phyloP scores from a whole-genome alignment of 2,329 filamentous ascomycete genomes.

The Corniculantispora saksenae region DNA sequence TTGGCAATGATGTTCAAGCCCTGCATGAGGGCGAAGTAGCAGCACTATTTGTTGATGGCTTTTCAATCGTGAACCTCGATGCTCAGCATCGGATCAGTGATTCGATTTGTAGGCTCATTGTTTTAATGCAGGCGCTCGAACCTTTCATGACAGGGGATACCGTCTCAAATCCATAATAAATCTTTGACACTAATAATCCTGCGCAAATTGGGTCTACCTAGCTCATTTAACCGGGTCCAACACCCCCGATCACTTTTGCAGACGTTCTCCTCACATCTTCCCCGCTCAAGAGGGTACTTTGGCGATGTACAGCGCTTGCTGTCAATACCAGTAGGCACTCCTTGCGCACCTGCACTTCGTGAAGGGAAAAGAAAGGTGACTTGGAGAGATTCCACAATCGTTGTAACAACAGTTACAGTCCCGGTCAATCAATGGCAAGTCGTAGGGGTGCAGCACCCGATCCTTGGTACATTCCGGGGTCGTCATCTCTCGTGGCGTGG shows the following conservation, averaged over 20 bases:
- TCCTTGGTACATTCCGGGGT: background rate
- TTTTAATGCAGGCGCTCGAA: too few species aligned
- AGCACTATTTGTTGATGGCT: too few species aligned
- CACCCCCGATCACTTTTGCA: too few species aligned
- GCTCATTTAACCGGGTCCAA: too few species aligned
- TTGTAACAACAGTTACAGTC: background rate
- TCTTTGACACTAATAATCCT: background rate
- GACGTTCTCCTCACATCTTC: background rate
- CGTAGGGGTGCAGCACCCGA: background rate
- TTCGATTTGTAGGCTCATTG: too few species aligned
- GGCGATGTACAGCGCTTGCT: background rate
- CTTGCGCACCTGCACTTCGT: too few species aligned
- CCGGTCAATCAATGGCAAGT: background rate
- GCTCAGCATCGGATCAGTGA: too few species aligned
- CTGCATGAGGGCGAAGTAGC: background rate
- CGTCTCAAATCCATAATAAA: background rate
- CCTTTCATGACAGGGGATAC: background rate
- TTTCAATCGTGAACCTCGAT: too few species aligned
- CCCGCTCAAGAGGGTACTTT: background rate
- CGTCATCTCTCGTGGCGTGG: background rate
- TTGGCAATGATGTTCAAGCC: background rate
- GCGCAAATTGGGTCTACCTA: background rate
- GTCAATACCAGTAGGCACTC: background rate
- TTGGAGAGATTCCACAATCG: background rate
- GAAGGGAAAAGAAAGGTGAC: background rate